Base-by-base conservation (phyloP, 2,329 filamentous ascomycete species). In the Taxawa tesnikishii region DNA sequence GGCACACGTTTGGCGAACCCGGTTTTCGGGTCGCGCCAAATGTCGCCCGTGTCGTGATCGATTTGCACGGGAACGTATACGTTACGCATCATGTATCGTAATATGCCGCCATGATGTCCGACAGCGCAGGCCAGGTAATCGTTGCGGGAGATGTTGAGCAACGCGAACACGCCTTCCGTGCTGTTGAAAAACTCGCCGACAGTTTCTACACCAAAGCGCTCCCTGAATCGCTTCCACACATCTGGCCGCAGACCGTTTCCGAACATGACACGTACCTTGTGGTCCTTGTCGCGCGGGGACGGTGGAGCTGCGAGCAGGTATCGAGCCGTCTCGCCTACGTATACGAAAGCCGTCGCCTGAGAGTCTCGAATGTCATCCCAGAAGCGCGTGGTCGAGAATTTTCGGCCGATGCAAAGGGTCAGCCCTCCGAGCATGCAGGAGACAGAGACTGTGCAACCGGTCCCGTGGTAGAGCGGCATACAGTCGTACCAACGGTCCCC, bases 391-490 rank as follows among this genome's bases (percentile, higher is more conserved):
- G 70, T 74, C 38, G 73, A 79, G 59, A 87, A 87, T 49, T 68
- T 73, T 33, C 68, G 69, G 13, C 71, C 74, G 23, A 81, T 66
- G 46, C 73, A 78, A 19, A 78, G 55, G 0, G 74, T 75, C 7
- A 67, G 40, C 3, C 73, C 69, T 4, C 54, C 57, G 4, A 73
- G 46, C 38, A 83, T 55, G 15, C 38, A 40, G 13, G 35, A 32
- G 9, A 32, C 29, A 18, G 68, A 63, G 5, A 61, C 64, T 19
- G 79, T 72, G 12, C 70, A 70, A 5, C 79, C 80, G 0, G 81
- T 85, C 10, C 79, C 79, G 51, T 87, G 81, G 48, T 84, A 85
- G 18, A 83, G 58, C 1, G 73, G 80, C 79, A 85, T 85, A 53
- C 77, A 81, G 47, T 75, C 70, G 48, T 84, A 85, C 68, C 75